phyloP scores from a whole-genome alignment of 805 yeast genomes.

The Suhomyces sp. region DNA sequence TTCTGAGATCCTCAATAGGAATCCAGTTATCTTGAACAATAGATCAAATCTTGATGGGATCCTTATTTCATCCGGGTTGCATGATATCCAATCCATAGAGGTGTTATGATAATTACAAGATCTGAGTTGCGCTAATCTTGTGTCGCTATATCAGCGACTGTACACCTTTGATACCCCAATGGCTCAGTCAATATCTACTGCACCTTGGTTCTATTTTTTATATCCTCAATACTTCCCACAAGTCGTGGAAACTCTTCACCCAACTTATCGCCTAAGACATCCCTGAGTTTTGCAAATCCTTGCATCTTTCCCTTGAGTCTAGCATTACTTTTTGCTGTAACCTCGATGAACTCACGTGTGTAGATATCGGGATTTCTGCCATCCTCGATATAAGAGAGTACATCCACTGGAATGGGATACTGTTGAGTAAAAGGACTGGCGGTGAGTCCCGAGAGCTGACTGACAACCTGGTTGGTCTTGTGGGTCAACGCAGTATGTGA shows the following conservation, averaged over 20 bases:
- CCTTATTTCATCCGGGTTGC: too few species aligned
- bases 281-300: conserved; percentile 64
- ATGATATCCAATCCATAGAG: too few species aligned
- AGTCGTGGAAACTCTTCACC: conserved; percentile 79
- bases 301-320: conserved; percentile 78
- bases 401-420: conserved; percentile 71
- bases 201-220: conserved; percentile 43
- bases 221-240: conserved; percentile 53
- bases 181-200: too few species aligned
- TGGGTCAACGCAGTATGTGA: conserved; percentile 52
- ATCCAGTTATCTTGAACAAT: too few species aligned
- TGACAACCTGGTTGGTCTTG: conserved; percentile 42
- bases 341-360: conserved; percentile 94
- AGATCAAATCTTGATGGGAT: too few species aligned
- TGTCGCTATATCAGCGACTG: too few species aligned
- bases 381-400: conserved; percentile 88
- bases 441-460: conserved; percentile 36
- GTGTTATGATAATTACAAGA: too few species aligned
- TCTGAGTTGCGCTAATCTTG: too few species aligned
- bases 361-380: conserved; percentile 97
- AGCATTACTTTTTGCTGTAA: conserved; percentile 87
- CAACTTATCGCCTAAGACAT: conserved; percentile 67
- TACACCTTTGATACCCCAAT: too few species aligned
- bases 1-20: too few species aligned
- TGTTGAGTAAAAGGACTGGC: conserved; percentile 33